Evolutionary conservation across 2,329 filamentous ascomycete genomes (phyloP), one percentile per base, ranked within the genome.

Genomic region (Byssoonygena ceratinophila): DNA sequence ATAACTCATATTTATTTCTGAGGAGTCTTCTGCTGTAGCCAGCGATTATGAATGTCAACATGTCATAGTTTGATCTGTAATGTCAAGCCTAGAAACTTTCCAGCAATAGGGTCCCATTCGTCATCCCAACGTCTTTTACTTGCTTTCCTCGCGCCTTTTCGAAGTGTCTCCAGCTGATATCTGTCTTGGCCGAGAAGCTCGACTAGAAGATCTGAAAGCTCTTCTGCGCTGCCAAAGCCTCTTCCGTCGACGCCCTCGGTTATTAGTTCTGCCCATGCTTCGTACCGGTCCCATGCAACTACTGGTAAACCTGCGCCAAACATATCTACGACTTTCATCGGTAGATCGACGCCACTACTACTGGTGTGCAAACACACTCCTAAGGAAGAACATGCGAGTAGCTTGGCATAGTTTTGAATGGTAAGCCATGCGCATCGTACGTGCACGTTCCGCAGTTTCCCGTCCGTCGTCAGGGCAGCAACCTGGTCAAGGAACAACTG

Each of bases 251-350:
- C 75, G 0, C 86, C 85, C 62, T 97, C 90, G 49, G 79, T 84
- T 23, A 98, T 86, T n/a, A 98, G 73, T 71, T 98, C 92, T 1
- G 80, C 75, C 76, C 94, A 95, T 57, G 90, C 91, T 64, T 90
- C 83, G 63, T 94, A 98, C 1, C 79, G 78, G 23, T 80, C 80
- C 76, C 92, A 97, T 3, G 89, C 91, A 0, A 84, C 83, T 0
- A 98, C 92, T 0, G 92, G 92, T 25, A 98, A 73, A 0, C 91
- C 92, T 0, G 90, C 85, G 1, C 92, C 92, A 66, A 98, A 97
- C 90, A 98, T 96, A 66, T 98, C 92, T 12, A 98, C 90, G 0
- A 98, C 89, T 71, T 98, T 98, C 92, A 98, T 98, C 0, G 92
- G 92, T 18, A 98, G 74, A 68, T 98, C 92, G 0, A 98, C 89